Evolutionary conservation across 2,329 filamentous ascomycete species (phyloP).

Genomic region (Aspergillus sp.): DNA sequence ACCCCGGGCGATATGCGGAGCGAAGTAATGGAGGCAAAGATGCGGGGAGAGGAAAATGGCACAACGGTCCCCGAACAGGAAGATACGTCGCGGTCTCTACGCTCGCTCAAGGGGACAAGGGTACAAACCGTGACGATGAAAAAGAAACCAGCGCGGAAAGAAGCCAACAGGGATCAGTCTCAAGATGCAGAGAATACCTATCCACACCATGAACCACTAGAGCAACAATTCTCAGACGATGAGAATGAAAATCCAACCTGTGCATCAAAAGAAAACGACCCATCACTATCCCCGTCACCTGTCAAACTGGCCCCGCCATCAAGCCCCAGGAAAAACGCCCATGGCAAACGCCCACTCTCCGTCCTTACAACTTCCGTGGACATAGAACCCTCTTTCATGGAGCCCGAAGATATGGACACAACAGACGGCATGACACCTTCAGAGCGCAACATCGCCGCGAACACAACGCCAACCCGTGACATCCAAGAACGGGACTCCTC

Average conservation of each 20-base stretch:
- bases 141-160: slow-evolving; percentile 21
- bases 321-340: slow-evolving; percentile 36
- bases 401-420: slow-evolving; percentile 27
- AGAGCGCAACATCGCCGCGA: slow-evolving; percentile 44
- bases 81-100: slow-evolving; percentile 18
- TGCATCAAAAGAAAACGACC: slow-evolving; percentile 52
- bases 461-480: slow-evolving; percentile 18
- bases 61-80: slow-evolving; percentile 28
- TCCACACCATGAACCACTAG: slow-evolving; percentile 14
- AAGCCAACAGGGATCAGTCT: slow-evolving; percentile 5
- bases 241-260: slow-evolving; percentile 33
- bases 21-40: slow-evolving; percentile 54
- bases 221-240: slow-evolving; percentile 13
- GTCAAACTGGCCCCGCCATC: slow-evolving; percentile 33
- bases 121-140: slow-evolving; percentile 33
- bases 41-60: slow-evolving; percentile 51
- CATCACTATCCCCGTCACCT: slow-evolving; percentile 40
- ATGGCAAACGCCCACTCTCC: slow-evolving; percentile 46
- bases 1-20: slow-evolving; percentile 48
- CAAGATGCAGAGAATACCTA: not conserved
- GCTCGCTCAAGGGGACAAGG: slow-evolving; percentile 16
- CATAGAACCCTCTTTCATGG: slow-evolving; percentile 22
- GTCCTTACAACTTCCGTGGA: slow-evolving; percentile 36
- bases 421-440: slow-evolving; percentile 34
- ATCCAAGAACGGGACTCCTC: slow-evolving; percentile 17